These are phyloP conservation scores for Panicum virgatum DNA, from an alignment of 202 grass and related monocot genomes.

Conservation along the genomic window DNA sequence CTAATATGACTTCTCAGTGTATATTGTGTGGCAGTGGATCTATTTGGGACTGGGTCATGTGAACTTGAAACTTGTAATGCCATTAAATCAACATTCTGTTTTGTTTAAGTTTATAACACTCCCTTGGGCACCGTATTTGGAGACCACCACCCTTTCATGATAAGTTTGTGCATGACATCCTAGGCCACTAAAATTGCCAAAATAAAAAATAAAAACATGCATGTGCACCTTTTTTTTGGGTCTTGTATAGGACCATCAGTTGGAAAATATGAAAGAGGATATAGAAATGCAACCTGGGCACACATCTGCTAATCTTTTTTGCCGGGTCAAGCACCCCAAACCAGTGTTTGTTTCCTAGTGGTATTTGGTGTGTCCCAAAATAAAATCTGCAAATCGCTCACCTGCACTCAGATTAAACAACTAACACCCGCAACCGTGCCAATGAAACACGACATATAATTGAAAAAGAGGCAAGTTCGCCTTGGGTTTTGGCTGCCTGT, in stretches of 20 bases:
- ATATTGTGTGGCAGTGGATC: neutral
- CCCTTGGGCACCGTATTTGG: neutral
- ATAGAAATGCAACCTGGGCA: neutral
- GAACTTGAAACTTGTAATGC: slow-evolving; percentile 5
- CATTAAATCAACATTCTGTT: neutral
- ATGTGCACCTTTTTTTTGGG: neutral
- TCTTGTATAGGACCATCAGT: neutral
- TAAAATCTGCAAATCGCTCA: neutral
- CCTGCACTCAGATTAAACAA: neutral
- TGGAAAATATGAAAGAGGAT: neutral
- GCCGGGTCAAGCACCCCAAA: neutral
- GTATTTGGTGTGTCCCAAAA: neutral
- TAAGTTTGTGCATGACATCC: neutral
- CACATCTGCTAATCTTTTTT: neutral
- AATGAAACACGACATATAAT: neutral
- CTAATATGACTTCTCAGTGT: neutral
- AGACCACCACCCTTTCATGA: neutral
- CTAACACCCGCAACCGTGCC: neutral
- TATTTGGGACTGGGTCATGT: neutral
- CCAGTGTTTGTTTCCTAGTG: neutral
- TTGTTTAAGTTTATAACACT: neutral
- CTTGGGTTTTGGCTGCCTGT: neutral
- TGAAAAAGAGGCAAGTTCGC: neutral
- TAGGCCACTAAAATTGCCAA: neutral
- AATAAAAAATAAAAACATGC: neutral